Evolutionary conservation across 1,139 yeast genomes (phyloP), one percentile per base, ranked within the genome.

Genomic region (Hyphopichia wangnamkhiaoensis): DNA sequence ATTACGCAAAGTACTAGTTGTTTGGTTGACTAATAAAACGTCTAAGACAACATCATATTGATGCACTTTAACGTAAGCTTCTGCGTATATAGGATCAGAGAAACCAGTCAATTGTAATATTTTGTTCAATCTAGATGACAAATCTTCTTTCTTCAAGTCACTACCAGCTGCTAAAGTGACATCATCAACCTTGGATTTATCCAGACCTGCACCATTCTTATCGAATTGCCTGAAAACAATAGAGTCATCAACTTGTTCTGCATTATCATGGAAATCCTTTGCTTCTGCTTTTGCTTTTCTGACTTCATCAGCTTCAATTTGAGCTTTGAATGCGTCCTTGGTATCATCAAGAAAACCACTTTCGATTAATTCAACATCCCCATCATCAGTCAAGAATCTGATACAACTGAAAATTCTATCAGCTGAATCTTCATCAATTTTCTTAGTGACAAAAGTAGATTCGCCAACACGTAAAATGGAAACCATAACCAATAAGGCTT

Each of bases 71-170:
- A 94, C 88, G 56, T 85, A 88, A 0, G 98, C 98, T 66, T 94
- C 99, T 4, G 96, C 98, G 58, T 94, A 94, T 30, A 94, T 95
- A 18, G 98, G 96, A 61, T 94, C 99, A 0, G 96, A 87, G 65
- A 90, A 94, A 27, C 99, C 99, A 23, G 98, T 93, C 49, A 94
- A 79, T 61, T 89, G 98, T 40, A 90, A 83, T 53, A 94, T 88
- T 63, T 88, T 89, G 61, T 82, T 85, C 56, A 94, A 77, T 65
- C 89, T 84, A 1, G 97, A 89, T 18, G 81, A 74, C 52, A 77
- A 74, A 51, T 76, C 80, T 55, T 82, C 88, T 55, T 66, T 78
- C 64, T 65, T 74, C 40, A 71, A 50, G 31, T 71, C 61, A 31
- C 71, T 66, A 13, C 72, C 65, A 16, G 74, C 73, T 6, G 76